These are phyloP conservation scores for Solanum pennellii DNA, from an alignment of 257 asterid genomes.

Conservation along the genomic window DNA sequence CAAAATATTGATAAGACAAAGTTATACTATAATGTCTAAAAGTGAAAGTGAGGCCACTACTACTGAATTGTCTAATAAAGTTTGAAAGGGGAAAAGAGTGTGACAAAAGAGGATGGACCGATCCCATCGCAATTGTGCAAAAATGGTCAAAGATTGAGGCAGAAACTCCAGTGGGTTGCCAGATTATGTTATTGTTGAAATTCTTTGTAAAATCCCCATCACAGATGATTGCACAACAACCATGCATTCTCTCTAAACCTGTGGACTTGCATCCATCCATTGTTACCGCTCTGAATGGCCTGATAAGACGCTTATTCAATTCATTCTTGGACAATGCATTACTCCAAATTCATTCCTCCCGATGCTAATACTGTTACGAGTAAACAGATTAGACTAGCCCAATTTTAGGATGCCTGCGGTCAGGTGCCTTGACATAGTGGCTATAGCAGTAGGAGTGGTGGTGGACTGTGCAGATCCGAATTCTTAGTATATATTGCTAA, in stretches of 20 bases:
- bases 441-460: background rate
- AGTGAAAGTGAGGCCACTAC: too few species aligned
- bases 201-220: background rate
- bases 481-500: background rate
- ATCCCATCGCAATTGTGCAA: too few species aligned
- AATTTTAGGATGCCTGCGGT: background rate
- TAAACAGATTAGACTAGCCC: too few species aligned
- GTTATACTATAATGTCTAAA: too few species aligned
- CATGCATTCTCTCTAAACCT: conserved; percentile 41
- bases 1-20: too few species aligned
- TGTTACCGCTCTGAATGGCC: background rate
- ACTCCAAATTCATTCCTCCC: background rate
- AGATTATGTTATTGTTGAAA: background rate
- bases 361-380: background rate
- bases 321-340: background rate
- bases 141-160: background rate
- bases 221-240: conserved; percentile 19
- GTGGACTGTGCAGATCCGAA: background rate
- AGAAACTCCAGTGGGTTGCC: conserved; percentile 2
- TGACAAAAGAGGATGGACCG: too few species aligned
- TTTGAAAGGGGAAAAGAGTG: too few species aligned
- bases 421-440: background rate
- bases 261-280: background rate
- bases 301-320: background rate
- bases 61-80: too few species aligned